Percentiles rank a stretch among this genome's conserved stretches.
phyloP scores from a whole-genome alignment of 2,329 filamentous ascomycete species.

The Mariannaea sp. region DNA sequence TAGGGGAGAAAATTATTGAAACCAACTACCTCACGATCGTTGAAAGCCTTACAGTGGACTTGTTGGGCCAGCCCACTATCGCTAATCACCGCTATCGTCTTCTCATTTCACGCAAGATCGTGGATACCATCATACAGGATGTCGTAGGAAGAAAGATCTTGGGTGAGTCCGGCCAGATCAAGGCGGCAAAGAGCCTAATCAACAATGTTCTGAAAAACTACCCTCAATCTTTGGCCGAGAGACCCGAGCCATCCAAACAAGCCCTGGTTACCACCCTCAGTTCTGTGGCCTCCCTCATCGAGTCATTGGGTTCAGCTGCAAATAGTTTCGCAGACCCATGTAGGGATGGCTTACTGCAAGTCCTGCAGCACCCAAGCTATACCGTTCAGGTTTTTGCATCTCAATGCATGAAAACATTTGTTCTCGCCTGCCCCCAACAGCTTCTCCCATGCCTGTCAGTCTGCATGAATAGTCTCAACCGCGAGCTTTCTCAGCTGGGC shows the following conservation, averaged over 20 bases:
- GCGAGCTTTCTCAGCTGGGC: constrained; percentile 80
- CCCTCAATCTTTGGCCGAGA: constrained; percentile 84
- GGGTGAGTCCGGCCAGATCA: constrained; percentile 85
- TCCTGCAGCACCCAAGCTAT: constrained; percentile 93
- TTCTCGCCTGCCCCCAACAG: constrained; percentile 89
- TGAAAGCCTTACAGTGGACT: constrained; percentile 77
- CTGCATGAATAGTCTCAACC: constrained; percentile 91
- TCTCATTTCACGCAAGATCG: constrained; percentile 81
- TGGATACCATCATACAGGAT: constrained; percentile 82
- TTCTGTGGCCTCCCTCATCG: constrained; percentile 78
- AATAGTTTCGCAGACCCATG: constrained; percentile 80
- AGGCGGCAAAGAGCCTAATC: constrained; percentile 79
- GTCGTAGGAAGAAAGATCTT: constrained; percentile 81
- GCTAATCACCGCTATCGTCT: constrained; percentile 86
- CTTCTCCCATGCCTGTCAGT: constrained; percentile 89
- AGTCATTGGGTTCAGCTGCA: constrained; percentile 79
- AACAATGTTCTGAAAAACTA: constrained; percentile 94
- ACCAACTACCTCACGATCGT: constrained; percentile 80
- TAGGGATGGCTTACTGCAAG: constrained; percentile 85
- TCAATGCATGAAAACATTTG: constrained; percentile 82
- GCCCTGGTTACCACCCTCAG: constrained; percentile 79
- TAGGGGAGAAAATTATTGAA: constrained; percentile 85
- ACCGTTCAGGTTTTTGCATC: constrained; percentile 92
- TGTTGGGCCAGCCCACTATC: constrained; percentile 77
- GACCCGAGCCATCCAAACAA: constrained; percentile 86